phyloP scores from a whole-genome alignment of 495 filamentous ascomycete genomes.

The Penicillium argentinense region DNA sequence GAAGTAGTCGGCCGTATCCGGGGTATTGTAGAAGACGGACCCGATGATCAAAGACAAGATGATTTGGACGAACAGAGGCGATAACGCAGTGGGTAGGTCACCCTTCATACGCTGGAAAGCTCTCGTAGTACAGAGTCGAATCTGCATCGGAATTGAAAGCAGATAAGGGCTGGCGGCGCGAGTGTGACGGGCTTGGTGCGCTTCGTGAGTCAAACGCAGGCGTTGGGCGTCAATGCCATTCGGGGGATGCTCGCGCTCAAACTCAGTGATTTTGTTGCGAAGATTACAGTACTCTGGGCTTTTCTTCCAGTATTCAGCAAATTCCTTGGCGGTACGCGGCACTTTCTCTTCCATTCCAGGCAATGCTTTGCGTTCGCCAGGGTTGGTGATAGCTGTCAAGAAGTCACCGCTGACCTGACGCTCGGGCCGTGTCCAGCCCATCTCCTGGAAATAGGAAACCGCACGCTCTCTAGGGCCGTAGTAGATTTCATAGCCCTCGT shows the following conservation, averaged over 20 bases:
- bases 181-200: slow-evolving; percentile 32
- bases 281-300: slow-evolving; percentile 50
- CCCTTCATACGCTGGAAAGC: slow-evolving; percentile 57
- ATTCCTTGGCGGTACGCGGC: slow-evolving; percentile 67
- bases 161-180: slow-evolving; percentile 40
- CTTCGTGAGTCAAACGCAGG: slow-evolving; percentile 21
- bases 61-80: slow-evolving; percentile 67
- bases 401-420: slow-evolving; percentile 67
- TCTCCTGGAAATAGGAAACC: slow-evolving; percentile 56
- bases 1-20: slow-evolving; percentile 22
- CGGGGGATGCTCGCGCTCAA: slow-evolving; percentile 21
- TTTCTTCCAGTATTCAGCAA: slow-evolving; percentile 56
- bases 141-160: slow-evolving; percentile 45
- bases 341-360: slow-evolving; percentile 61
- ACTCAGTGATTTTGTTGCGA: slow-evolving; percentile 45
- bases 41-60: slow-evolving; percentile 77
- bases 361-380: slow-evolving; percentile 56
- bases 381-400: slow-evolving; percentile 67
- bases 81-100: slow-evolving; percentile 69
- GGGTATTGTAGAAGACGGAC: slow-evolving; percentile 71
- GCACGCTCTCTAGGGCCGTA: slow-evolving; percentile 57
- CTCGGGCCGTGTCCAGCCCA: slow-evolving; percentile 58
- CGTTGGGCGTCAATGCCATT: slow-evolving; percentile 26
- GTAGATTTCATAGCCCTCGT: slow-evolving; percentile 64
- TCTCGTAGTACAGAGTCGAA: slow-evolving; percentile 44